phyloP scores from a whole-genome alignment of 2,329 filamentous ascomycete genomes.

The Beauveria sp. region DNA sequence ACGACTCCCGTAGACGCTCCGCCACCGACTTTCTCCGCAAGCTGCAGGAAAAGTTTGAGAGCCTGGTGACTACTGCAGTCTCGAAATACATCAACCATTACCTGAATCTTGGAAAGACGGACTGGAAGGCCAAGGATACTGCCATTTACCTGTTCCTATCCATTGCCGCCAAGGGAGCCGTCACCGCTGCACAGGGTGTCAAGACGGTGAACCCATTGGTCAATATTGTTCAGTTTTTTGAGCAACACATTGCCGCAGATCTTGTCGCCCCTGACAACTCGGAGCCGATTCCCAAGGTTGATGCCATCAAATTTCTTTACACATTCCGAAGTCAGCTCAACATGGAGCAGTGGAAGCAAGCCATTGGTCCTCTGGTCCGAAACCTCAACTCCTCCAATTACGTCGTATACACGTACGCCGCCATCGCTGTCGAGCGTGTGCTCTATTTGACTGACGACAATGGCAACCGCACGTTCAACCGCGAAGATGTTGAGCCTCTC shows the following conservation, averaged over 20 bases:
- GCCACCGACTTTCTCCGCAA: constrained; percentile 91
- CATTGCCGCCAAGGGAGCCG: constrained; percentile 83
- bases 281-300: constrained; percentile 86
- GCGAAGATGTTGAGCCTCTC: constrained; percentile 69
- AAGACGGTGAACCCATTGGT: constrained; percentile 82
- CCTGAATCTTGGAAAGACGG: constrained; percentile 66
- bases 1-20: constrained; percentile 82
- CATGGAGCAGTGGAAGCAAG: constrained; percentile 83
- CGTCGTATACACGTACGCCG: constrained; percentile 94
- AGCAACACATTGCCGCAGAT: constrained; percentile 85
- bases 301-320: constrained; percentile 97
- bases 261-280: constrained; percentile 61
- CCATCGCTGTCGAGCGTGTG: constrained; percentile 91
- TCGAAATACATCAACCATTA: constrained; percentile 82
- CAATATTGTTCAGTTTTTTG: constrained; percentile 94
- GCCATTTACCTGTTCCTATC: constrained; percentile 95
- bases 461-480: constrained; percentile 71
- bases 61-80: constrained; percentile 77
- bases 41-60: constrained; percentile 82
- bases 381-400: constrained; percentile 90
- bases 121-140: constrained; percentile 97
- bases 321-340: constrained; percentile 93
- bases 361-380: constrained; percentile 82
- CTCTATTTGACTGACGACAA: constrained; percentile 73
- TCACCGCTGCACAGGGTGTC: constrained; percentile 83